Conservation (phyloP, 2,329 filamentous ascomycete species). For the Penicillium sp. region DNA sequence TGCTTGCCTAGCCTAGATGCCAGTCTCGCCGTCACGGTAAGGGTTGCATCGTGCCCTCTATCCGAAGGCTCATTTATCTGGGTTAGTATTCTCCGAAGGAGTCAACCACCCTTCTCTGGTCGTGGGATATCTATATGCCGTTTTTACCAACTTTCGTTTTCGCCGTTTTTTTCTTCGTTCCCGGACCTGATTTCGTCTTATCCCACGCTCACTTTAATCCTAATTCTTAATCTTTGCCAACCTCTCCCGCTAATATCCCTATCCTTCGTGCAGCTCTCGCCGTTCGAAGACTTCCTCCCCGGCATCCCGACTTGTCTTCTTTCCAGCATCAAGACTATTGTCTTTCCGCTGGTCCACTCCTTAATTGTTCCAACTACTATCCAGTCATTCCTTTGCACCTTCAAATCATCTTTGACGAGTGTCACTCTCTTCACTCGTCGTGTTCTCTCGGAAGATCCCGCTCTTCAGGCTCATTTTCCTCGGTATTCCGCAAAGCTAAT, state of each 20-base stretch:
- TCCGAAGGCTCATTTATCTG: slow-evolving; percentile 38
- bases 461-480: slow-evolving; percentile 43
- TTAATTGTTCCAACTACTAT: slow-evolving; percentile 53
- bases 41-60: slow-evolving; percentile 39
- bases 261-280: slow-evolving; percentile 30
- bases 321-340: slow-evolving; percentile 37
- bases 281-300: slow-evolving; percentile 25
- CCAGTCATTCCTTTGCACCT: slow-evolving; percentile 47
- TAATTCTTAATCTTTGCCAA: slow-evolving; percentile 17
- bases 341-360: slow-evolving; percentile 40
- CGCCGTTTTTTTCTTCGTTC: slow-evolving; percentile 10
- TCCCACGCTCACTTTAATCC: slow-evolving; percentile 14
- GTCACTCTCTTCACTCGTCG: slow-evolving; percentile 48
- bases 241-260: slow-evolving; percentile 27
- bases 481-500: slow-evolving; percentile 25
- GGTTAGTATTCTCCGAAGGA: slow-evolving; percentile 37
- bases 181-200: slow-evolving; percentile 3
- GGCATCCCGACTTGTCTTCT: slow-evolving; percentile 23
- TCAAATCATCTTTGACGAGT: slow-evolving; percentile 42
- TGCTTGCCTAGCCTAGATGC: slow-evolving; percentile 40
- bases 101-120: slow-evolving; percentile 14
- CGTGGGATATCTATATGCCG: slow-evolving; percentile 10
- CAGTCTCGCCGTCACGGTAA: slow-evolving; percentile 42
- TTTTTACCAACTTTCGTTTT: slow-evolving; percentile 5
- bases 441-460: slow-evolving; percentile 30